Conservation (phyloP, 2,329 filamentous ascomycete species). For the Sporothrix phasma region DNA sequence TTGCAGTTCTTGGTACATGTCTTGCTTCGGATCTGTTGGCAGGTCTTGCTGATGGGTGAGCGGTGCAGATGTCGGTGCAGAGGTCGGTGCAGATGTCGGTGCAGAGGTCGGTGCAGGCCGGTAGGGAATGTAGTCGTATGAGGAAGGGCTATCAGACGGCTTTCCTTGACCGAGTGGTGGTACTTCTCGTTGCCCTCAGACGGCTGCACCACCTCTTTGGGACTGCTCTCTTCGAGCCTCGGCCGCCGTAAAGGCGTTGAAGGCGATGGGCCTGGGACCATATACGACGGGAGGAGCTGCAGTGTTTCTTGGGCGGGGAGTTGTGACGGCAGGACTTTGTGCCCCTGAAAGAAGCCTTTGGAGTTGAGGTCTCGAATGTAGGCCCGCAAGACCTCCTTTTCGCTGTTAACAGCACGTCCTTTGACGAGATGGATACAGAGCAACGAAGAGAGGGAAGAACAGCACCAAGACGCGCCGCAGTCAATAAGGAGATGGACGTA, state of each 20-base stretch:
- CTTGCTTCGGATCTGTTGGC: too few relatives aligned
- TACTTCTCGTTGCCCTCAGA: slow-evolving; percentile 33
- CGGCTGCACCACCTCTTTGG: slow-evolving; percentile 30
- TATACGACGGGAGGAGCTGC: slow-evolving; percentile 32
- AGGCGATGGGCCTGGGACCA: slow-evolving; percentile 29
- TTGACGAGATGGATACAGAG: neutral
- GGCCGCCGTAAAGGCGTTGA: slow-evolving; percentile 17
- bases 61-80: slow-evolving; percentile 16
- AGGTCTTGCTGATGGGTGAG: slow-evolving; percentile 13
- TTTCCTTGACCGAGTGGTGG: slow-evolving; percentile 29
- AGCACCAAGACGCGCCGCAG: neutral
- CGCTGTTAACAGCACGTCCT: neutral
- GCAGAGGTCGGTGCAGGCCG: slow-evolving; percentile 16
- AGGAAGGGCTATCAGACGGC: neutral
- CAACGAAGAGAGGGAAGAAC: neutral
- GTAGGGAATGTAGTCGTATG: slow-evolving; percentile 13
- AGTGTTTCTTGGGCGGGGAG: slow-evolving; percentile 24
- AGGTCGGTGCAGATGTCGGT: too few relatives aligned
- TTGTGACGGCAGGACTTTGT: slow-evolving; percentile 34
- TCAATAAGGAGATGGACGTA: slow-evolving; percentile 22
- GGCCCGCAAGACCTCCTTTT: slow-evolving; percentile 47
- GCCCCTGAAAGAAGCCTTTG: slow-evolving; percentile 33
- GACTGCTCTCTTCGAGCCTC: slow-evolving; percentile 21
- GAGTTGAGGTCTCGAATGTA: slow-evolving; percentile 52
- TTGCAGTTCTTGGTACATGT: too few relatives aligned